Conservation (phyloP, 306 rosid species). For the Casuarina cunninghamiana region DNA sequence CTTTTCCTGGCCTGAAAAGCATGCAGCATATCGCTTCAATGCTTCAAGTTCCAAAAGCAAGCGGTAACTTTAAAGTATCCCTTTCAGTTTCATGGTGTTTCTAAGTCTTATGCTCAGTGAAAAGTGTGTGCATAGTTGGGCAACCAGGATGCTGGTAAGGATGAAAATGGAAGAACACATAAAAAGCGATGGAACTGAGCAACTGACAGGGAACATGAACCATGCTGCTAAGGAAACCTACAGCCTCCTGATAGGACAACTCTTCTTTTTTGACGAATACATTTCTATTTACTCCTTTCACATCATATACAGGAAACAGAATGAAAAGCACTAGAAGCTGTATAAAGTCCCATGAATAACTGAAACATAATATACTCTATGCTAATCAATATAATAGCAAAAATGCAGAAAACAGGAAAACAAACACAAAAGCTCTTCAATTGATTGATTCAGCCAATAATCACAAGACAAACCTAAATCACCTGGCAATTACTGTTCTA, state of each 20-base stretch:
- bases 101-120: neutral
- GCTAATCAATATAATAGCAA: neutral
- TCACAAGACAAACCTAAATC: neutral
- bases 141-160: neutral
- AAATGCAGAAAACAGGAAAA: neutral
- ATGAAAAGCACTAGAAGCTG: neutral
- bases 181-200: neutral
- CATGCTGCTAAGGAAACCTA: neutral
- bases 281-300: neutral
- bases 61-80: neutral
- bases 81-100: neutral
- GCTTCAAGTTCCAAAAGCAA: neutral
- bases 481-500: too few relatives aligned
- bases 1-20: too few relatives aligned
- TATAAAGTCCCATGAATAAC: neutral
- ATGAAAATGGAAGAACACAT: neutral
- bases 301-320: neutral
- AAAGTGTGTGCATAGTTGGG: neutral
- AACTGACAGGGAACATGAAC: neutral
- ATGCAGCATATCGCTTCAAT: neutral
- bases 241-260: too few relatives aligned
- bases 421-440: neutral
- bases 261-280: too few relatives aligned
- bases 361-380: neutral
- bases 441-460: neutral